Evolutionary conservation across 306 rosid genomes (phyloP).

Genomic region (Canavalia ensiformis): DNA sequence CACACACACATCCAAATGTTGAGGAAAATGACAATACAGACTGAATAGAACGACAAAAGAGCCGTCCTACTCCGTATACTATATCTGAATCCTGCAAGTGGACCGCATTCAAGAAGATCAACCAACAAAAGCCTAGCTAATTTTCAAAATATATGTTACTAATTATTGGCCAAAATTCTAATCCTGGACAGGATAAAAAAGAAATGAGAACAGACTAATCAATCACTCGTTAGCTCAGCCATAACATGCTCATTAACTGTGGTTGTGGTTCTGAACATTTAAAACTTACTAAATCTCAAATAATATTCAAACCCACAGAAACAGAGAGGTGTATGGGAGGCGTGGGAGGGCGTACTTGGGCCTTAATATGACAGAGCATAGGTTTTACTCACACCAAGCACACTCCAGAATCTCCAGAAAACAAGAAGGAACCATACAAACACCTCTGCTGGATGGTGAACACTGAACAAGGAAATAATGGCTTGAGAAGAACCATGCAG

Average conservation of each 20-base stretch:
- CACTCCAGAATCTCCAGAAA: slow-evolving; percentile 17
- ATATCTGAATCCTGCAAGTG: slow-evolving; percentile 40
- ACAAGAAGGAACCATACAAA: slow-evolving; percentile 14
- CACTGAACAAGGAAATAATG: slow-evolving; percentile 22
- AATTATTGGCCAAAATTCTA: slow-evolving; percentile 13
- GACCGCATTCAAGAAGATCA: slow-evolving; percentile 40
- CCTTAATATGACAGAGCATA: background rate
- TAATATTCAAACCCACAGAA: slow-evolving; percentile 5
- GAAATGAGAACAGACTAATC: slow-evolving; percentile 32
- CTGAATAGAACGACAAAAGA: slow-evolving; percentile 32
- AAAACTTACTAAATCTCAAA: slow-evolving; percentile 40
- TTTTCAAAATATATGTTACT: slow-evolving; percentile 18
- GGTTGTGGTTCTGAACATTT: slow-evolving; percentile 3
- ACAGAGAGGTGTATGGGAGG: background rate
- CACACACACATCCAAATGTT: slow-evolving; percentile 32
- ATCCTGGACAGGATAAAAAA: slow-evolving; percentile 2
- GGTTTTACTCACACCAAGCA: slow-evolving; percentile 24
- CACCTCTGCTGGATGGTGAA: background rate
- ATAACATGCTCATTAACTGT: slow-evolving; percentile 14
- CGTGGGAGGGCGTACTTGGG: background rate
- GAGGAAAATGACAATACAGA: slow-evolving; percentile 33
- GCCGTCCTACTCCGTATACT: slow-evolving; percentile 6
- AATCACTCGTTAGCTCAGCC: slow-evolving; percentile 8
- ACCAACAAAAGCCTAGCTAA: slow-evolving; percentile 32
- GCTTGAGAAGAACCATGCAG: slow-evolving; percentile 34